Conservation (phyloP, 192 early-diverging fungal genomes). For the Backusella tarrabulga region DNA sequence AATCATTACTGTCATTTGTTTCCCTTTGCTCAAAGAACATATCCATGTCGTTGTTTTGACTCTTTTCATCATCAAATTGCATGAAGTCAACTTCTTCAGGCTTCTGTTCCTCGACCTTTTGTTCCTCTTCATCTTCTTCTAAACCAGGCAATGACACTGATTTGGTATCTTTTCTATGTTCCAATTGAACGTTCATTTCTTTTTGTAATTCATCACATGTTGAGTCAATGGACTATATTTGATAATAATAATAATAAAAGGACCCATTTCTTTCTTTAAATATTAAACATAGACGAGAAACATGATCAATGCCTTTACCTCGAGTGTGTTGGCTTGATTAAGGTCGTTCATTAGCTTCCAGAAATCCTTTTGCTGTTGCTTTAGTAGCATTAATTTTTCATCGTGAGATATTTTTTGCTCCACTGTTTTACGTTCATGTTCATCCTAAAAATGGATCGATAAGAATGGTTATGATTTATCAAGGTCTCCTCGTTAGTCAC, state of each 20-base stretch:
- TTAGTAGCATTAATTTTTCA: conserved; percentile 40
- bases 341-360: conserved; percentile 38
- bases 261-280: neutral
- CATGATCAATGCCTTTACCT: conserved; percentile 25
- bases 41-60: neutral
- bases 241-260: neutral
- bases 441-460: conserved; percentile 23
- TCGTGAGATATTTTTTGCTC: conserved; percentile 32
- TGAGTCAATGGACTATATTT: conserved; percentile 12
- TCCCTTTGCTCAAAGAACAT: conserved; percentile 19
- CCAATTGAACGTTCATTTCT: conserved; percentile 15
- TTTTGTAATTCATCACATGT: neutral
- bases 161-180: neutral
- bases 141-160: neutral
- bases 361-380: conserved; percentile 30
- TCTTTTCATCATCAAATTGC: neutral
- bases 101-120: neutral
- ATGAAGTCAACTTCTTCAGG: neutral
- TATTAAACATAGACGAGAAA: neutral
- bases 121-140: neutral
- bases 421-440: conserved; percentile 32
- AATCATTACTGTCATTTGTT: conserved; percentile 7
- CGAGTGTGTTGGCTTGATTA: conserved; percentile 38
- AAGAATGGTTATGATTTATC: neutral
- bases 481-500: neutral